Percentiles rank a stretch among this genome's conserved stretches.
phyloP scores from a whole-genome alignment of 1,139 yeast species.

The Pichia sp. region DNA sequence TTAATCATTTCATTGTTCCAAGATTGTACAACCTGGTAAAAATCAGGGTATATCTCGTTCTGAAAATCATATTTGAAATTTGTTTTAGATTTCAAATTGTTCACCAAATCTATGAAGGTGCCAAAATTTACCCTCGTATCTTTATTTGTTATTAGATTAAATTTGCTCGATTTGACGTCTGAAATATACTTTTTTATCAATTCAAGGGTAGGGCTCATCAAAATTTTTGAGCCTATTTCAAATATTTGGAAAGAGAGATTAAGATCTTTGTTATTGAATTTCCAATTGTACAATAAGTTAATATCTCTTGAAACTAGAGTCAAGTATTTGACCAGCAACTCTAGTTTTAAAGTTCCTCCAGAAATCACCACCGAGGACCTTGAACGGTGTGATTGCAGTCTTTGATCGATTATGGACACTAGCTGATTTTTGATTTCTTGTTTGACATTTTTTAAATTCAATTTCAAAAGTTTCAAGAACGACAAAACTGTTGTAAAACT shows the following conservation, averaged over 20 bases:
- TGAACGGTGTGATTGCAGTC: conserved; percentile 12
- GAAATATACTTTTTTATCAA: conserved; percentile 10
- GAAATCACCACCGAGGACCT: conserved; percentile 7
- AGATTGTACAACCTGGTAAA: conserved; percentile 22
- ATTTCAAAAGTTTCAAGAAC: conserved; percentile 20
- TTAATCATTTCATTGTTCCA: conserved; percentile 26
- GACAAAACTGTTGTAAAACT: conserved; percentile 24
- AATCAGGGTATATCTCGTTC: conserved; percentile 23
- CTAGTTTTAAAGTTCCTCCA: conserved; percentile 11
- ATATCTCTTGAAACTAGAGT: conserved; percentile 24
- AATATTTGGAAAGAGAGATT: conserved; percentile 22
- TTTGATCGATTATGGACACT: conserved; percentile 1
- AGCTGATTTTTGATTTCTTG: conserved; percentile 17
- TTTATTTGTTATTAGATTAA: conserved; percentile 9
- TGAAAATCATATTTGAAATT: conserved; percentile 27
- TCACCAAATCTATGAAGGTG: conserved; percentile 22
- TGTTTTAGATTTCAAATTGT: conserved; percentile 22
- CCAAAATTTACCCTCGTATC: conserved; percentile 21
- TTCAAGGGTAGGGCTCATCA: conserved; percentile 22
- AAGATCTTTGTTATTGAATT: conserved; percentile 21
- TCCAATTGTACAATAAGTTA: conserved; percentile 27
- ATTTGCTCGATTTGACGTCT: conserved; percentile 11
- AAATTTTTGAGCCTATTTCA: conserved; percentile 20
- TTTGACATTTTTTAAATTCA: conserved; percentile 21
- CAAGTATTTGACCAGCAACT: conserved; percentile 21